Evolutionary conservation across 2,329 filamentous ascomycete genomes (phyloP).

Genomic region (Hymenoscyphus scutula): DNA sequence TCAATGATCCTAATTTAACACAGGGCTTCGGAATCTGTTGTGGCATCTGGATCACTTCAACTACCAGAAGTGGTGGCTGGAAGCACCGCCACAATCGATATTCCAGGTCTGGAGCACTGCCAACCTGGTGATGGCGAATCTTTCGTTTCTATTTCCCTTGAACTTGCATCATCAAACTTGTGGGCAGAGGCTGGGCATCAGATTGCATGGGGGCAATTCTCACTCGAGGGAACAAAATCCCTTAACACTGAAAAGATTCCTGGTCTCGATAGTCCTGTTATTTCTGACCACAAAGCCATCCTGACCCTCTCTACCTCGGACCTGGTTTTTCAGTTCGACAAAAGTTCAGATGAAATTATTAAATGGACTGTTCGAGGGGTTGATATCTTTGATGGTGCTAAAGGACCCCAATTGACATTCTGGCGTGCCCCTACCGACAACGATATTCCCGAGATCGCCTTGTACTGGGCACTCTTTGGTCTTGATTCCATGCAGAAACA

Average conservation of each 20-base stretch:
- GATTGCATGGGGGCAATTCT: constrained; percentile 53
- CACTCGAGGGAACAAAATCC: constrained; percentile 34
- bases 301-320: constrained; percentile 8
- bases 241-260: not conserved
- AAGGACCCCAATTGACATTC: constrained; percentile 10
- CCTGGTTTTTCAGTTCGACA: constrained; percentile 11
- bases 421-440: constrained; percentile 14
- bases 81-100: constrained; percentile 25
- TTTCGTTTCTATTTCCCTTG: constrained; percentile 5
- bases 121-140: constrained; percentile 32
- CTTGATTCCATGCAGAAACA: constrained; percentile 13
- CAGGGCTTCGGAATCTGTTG: constrained; percentile 3
- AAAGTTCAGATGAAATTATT: constrained; percentile 7
- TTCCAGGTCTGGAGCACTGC: constrained; percentile 45
- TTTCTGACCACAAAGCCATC: not conserved
- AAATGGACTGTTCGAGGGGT: constrained; percentile 11
- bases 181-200: constrained; percentile 56
- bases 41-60: constrained; percentile 6
- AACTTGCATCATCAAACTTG: constrained; percentile 39
- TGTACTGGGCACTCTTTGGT: constrained; percentile 13
- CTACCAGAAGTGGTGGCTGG: constrained; percentile 9
- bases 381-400: constrained; percentile 7
- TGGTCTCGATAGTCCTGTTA: constrained; percentile 37
- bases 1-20: not conserved
- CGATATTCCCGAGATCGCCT: constrained; percentile 11